A percentile compares a stretch with the other conserved stretches of the same genome.
Conservation (phyloP, 176 grass and related monocot species). For the Lolium rigidum region DNA sequence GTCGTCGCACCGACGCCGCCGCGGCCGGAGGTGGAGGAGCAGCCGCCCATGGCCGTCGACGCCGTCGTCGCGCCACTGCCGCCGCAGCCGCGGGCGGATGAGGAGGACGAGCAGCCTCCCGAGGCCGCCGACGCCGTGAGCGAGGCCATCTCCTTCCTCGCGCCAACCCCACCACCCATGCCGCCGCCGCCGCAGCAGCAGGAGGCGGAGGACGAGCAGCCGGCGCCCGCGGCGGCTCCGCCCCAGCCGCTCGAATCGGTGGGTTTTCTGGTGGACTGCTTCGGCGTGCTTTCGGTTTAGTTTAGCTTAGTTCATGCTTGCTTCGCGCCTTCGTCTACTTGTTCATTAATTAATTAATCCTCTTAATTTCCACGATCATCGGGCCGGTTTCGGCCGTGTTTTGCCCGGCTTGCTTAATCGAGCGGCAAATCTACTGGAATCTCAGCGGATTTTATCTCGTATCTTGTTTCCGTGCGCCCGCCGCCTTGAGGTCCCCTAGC, state of each 20-base stretch:
- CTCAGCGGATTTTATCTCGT: neutral
- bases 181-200: neutral
- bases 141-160: neutral
- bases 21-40: neutral
- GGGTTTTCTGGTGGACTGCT: neutral
- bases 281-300: neutral
- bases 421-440: neutral
- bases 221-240: neutral
- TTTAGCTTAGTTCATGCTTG: neutral
- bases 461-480: neutral
- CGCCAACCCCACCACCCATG: neutral
- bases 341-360: neutral
- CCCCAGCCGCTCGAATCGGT: slow-evolving; percentile 2
- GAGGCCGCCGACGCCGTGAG: neutral
- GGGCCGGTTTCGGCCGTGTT: neutral
- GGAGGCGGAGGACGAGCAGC: neutral
- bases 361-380: neutral
- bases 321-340: neutral
- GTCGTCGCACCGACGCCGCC: neutral
- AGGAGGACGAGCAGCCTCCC: neutral
- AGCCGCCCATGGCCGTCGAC: neutral
- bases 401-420: neutral
- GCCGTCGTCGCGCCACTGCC: neutral
- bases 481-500: neutral
- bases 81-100: neutral